A percentile compares a stretch with the other conserved stretches of the same genome.
Conservation (phyloP, 805 yeast genomes). For the Ogataea zsoltii region DNA sequence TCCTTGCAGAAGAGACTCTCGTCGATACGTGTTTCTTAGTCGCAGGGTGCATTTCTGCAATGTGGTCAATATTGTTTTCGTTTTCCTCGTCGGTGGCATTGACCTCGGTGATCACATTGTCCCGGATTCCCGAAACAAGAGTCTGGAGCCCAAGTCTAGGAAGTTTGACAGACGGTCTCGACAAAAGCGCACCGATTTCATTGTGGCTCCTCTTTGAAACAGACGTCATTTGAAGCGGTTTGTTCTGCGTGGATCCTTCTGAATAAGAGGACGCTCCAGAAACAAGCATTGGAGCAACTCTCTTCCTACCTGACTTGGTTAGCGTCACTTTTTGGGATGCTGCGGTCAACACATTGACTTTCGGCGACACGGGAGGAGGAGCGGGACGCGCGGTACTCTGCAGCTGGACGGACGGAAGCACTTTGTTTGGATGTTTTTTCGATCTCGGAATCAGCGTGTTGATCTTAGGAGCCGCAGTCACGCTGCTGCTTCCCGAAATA, state of each 20-base stretch:
- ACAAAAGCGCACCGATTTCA: conserved; percentile 32
- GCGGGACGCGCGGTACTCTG: conserved; percentile 12
- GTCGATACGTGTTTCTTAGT: conserved; percentile 35
- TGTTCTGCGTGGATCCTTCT: conserved; percentile 2
- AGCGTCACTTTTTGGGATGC: conserved; percentile 53
- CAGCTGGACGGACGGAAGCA: conserved; percentile 19
- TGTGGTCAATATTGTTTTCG: conserved; percentile 52
- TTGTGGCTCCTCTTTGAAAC: conserved; percentile 25
- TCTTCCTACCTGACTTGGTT: conserved; percentile 72
- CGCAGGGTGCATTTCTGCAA: conserved; percentile 32
- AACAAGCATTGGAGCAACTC: conserved; percentile 70
- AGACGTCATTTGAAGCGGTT: background rate
- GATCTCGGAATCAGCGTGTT: conserved; percentile 33
- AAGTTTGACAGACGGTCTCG: conserved; percentile 48
- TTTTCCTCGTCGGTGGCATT: conserved; percentile 25
- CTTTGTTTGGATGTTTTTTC: conserved; percentile 33
- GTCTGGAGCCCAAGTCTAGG: conserved; percentile 70
- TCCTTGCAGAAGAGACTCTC: conserved; percentile 34
- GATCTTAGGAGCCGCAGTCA: conserved; percentile 17
- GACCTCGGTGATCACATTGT: conserved; percentile 34
- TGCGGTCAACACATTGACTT: conserved; percentile 19
- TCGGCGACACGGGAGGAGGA: conserved; percentile 3
- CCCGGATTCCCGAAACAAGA: conserved; percentile 57
- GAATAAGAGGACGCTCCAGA: conserved; percentile 40
- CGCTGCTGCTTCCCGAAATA: background rate